Conservation (phyloP, 148 eudicot species). For the Cornus controversa region DNA sequence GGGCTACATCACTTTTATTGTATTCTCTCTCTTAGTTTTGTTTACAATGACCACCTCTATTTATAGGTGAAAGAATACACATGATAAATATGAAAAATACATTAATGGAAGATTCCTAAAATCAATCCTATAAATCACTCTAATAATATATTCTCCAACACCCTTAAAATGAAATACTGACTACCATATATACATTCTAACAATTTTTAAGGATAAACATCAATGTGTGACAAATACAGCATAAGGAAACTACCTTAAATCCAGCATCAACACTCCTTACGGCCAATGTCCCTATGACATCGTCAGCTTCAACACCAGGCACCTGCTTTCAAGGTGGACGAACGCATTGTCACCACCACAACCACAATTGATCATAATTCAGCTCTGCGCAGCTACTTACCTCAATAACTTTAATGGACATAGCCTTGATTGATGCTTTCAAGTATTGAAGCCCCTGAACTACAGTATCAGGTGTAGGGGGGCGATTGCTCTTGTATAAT, state of each 20-base stretch:
- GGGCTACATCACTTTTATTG: too few relatives aligned
- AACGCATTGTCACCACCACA: slow-evolving; percentile 1
- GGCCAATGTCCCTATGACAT: slow-evolving; percentile 97
- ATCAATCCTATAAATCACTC: too few relatives aligned
- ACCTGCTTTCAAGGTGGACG: slow-evolving; percentile 49
- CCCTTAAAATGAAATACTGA: too few relatives aligned
- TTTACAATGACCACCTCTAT: too few relatives aligned
- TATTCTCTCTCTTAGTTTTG: too few relatives aligned
- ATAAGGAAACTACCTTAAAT: slow-evolving; percentile 58
- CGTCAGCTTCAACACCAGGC: slow-evolving; percentile 99
- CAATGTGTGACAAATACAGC: neutral
- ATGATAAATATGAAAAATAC: too few relatives aligned
- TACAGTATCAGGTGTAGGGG: slow-evolving; percentile 97
- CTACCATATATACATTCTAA: too few relatives aligned
- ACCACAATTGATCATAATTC: neutral
- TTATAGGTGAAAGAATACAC: too few relatives aligned
- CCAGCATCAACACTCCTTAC: slow-evolving; percentile 79
- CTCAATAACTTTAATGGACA: slow-evolving; percentile 95
- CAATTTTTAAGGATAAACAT: neutral
- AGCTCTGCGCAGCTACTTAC: slow-evolving; percentile 32
- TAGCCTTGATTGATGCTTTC: slow-evolving; percentile 92
- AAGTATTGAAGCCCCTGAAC: slow-evolving; percentile 96
- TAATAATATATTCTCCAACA: too few relatives aligned
- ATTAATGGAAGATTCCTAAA: too few relatives aligned
- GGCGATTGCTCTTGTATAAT: slow-evolving; percentile 87